Evolutionary conservation across 2,329 filamentous ascomycete genomes (phyloP), one percentile per base, ranked within the genome.

Genomic region (Akanthomyces lecanii): DNA sequence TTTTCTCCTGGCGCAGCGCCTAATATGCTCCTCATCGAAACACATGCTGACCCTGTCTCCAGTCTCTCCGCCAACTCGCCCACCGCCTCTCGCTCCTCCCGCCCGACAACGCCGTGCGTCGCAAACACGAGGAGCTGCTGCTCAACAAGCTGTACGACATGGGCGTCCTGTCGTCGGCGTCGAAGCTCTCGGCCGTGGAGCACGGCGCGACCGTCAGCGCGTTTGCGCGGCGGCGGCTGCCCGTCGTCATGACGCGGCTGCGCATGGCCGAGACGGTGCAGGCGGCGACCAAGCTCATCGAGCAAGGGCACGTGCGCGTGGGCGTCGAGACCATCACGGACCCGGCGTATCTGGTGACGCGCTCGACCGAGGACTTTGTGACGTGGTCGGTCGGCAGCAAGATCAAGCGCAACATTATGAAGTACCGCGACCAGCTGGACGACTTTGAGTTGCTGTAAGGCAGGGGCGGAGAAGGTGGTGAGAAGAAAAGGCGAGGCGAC

Each of bases 371-470:
- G 78, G 94, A 98, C 77, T 97, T 96, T 74, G 90, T 98, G 21
- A 97, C 94, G 0, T 98, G 94, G 94, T 89, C 94, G 11, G 91
- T 96, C 71, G 92, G 91, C 65, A 96, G 91, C 77, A 97, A 97
- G 89, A 93, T 98, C 75, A 97, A 96, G 89, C 85, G 90, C 73
- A 95, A 92, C 73, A 96, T 97, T 67, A 88, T 97, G 85, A 91
- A 91, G 77, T 98, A 97, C 75, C 87, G 92, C 70, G 92, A 97
- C 76, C 91, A 96, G 81, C 77, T 97, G 77, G 94, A 98, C 77
- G 94, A 98, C 77, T 98, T 96, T 72, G 94, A 98, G 79, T 79
- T 97, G 73, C 79, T 96, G 70, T 95, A 85, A 64, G 53, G 10
- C 2, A 11, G 8, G 33, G 8, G 33, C 2, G 21, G 28, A 18